Evolutionary conservation across 495 filamentous ascomycete genomes (phyloP).

Genomic region (Hypoxylon subgilvum): DNA sequence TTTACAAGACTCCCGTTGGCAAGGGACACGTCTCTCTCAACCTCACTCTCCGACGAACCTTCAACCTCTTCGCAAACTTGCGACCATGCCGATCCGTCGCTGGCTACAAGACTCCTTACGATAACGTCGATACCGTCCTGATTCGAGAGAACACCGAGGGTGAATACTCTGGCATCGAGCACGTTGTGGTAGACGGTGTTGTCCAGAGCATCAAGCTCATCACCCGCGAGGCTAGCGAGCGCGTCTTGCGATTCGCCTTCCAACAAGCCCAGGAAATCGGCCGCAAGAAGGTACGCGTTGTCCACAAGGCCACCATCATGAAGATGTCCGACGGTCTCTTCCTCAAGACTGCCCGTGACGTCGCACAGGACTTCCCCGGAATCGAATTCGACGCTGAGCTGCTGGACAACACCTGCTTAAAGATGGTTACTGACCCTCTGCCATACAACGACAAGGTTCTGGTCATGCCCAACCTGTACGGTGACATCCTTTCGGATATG

Average conservation of each 20-base stretch:
- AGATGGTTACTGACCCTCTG: constrained; percentile 91
- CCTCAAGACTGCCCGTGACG: constrained; percentile 78
- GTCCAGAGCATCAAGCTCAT: constrained; percentile 99
- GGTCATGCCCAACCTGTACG: constrained; percentile 99
- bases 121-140: constrained; percentile 94
- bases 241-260: constrained; percentile 95
- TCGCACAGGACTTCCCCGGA: constrained; percentile 91
- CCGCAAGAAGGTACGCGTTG: constrained; percentile 92
- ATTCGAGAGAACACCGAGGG: constrained; percentile 99
- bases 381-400: constrained; percentile 96
- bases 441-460: constrained; percentile 99
- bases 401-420: constrained; percentile 97
- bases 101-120: constrained; percentile 98
- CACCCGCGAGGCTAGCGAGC: constrained; percentile 88
- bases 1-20: constrained; percentile 83
- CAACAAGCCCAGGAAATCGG: constrained; percentile 92
- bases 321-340: constrained; percentile 99
- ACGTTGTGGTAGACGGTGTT: constrained; percentile 96
- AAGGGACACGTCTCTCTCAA: constrained; percentile 99
- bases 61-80: constrained; percentile 99
- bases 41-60: constrained; percentile 95
- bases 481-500: constrained; percentile 99
- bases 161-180: constrained; percentile 99
- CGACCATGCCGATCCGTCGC: constrained; percentile 95
- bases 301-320: constrained; percentile 99